Evolutionary conservation across 305 asterid genomes (phyloP).

Genomic region (Fraxinus baroniana): DNA sequence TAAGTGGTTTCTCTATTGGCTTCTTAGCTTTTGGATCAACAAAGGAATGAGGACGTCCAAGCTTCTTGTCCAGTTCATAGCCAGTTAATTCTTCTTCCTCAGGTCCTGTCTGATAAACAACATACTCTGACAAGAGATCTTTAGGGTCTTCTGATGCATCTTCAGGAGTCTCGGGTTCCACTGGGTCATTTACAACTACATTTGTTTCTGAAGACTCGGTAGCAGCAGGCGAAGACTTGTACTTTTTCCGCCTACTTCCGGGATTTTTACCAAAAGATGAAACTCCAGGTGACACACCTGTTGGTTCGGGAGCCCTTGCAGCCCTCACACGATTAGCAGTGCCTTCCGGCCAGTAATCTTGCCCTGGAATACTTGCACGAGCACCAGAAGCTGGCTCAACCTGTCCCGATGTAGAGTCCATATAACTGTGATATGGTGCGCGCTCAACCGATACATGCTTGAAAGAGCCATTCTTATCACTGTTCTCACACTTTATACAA

Average conservation of each 20-base stretch:
- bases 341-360: slow-evolving; percentile 97
- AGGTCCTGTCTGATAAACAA: slow-evolving; percentile 69
- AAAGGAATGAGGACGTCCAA: slow-evolving; percentile 84
- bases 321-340: slow-evolving; percentile 76
- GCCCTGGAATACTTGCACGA: slow-evolving; percentile 86
- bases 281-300: slow-evolving; percentile 66
- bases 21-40: slow-evolving; percentile 73
- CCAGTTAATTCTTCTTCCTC: slow-evolving; percentile 57
- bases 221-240: slow-evolving; percentile 42
- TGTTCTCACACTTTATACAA: slow-evolving; percentile 68
- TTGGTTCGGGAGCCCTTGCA: slow-evolving; percentile 87
- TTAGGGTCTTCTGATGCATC: slow-evolving; percentile 51
- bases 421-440: slow-evolving; percentile 68
- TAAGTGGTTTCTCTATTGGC: slow-evolving; percentile 60
- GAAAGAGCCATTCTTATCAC: slow-evolving; percentile 42
- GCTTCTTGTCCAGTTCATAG: slow-evolving; percentile 72
- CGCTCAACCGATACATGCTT: slow-evolving; percentile 71
- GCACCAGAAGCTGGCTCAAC: slow-evolving; percentile 98
- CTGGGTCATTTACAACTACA: slow-evolving; percentile 34
- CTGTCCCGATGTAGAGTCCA: slow-evolving; percentile 94
- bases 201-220: slow-evolving; percentile 43
- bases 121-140: slow-evolving; percentile 53
- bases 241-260: slow-evolving; percentile 85
- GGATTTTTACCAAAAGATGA: slow-evolving; percentile 88
- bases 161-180: slow-evolving; percentile 41